Conservation (phyloP, 2,329 filamentous ascomycete genomes). For the Aciculosporium take region DNA sequence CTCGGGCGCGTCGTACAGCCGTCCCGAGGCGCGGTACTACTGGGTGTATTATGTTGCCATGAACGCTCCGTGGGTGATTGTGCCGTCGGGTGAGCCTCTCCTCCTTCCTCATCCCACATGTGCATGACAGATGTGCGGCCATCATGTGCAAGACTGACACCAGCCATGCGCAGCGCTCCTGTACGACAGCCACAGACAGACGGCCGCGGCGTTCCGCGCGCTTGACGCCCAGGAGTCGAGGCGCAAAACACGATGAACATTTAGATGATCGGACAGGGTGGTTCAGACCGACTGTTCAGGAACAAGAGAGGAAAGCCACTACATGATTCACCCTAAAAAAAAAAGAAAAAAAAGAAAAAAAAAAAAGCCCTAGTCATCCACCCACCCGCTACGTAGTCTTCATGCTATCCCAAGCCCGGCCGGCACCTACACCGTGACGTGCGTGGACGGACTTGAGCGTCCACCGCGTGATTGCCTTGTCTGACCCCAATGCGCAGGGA, state of each 20-base stretch:
- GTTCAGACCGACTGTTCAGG: too few species aligned
- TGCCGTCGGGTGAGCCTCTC: constrained; percentile 35
- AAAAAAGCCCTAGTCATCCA: constrained; percentile 10
- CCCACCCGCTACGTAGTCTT: constrained; percentile 31
- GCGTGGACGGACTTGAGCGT: too few species aligned
- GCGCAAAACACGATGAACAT: constrained; percentile 11
- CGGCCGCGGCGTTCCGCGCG: constrained; percentile 14
- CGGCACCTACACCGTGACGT: too few species aligned
- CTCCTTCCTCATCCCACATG: not conserved
- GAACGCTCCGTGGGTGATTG: constrained; percentile 45
- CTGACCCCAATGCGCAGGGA: too few species aligned
- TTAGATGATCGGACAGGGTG: too few species aligned
- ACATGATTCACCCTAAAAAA: too few species aligned
- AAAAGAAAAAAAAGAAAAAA: not conserved
- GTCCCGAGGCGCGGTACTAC: constrained; percentile 46
- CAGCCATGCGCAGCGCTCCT: constrained; percentile 13
- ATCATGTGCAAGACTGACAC: too few species aligned
- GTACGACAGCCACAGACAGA: constrained; percentile 18
- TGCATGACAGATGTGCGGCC: too few species aligned
- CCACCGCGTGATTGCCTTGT: too few species aligned
- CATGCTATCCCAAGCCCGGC: too few species aligned
- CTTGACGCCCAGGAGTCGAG: constrained; percentile 10
- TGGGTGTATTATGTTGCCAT: constrained; percentile 50
- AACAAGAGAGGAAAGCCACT: too few species aligned
- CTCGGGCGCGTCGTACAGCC: constrained; percentile 34